phyloP scores from a whole-genome alignment of 2,329 filamentous ascomycete genomes.

The Scorias spongiosa region DNA sequence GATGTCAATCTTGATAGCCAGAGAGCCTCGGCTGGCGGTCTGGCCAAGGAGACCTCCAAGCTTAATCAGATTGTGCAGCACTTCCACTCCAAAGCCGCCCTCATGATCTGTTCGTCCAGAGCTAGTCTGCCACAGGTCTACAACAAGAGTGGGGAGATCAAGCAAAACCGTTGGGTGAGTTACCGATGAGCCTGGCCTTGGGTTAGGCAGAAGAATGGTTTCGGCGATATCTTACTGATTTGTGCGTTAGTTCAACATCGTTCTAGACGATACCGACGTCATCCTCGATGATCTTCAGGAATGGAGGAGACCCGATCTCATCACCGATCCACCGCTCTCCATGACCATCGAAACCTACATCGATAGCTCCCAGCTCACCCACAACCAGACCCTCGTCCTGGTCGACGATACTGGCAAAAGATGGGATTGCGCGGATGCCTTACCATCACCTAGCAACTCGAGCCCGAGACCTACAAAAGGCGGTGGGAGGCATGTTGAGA shows the following conservation, averaged over 20 bases:
- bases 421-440: slow-evolving; percentile 78
- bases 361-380: slow-evolving; percentile 46
- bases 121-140: slow-evolving; percentile 49
- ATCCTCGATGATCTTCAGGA: slow-evolving; percentile 65
- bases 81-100: slow-evolving; percentile 75
- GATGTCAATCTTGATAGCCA: slow-evolving; percentile 27
- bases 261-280: slow-evolving; percentile 81
- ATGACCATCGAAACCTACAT: slow-evolving; percentile 84
- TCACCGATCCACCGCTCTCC: slow-evolving; percentile 62
- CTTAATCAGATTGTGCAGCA: slow-evolving; percentile 96
- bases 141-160: slow-evolving; percentile 44
- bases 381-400: slow-evolving; percentile 74
- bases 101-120: slow-evolving; percentile 69
- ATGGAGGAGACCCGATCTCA: slow-evolving; percentile 69
- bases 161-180: slow-evolving; percentile 77
- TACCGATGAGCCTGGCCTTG: slow-evolving; percentile 5
- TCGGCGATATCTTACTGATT: background rate
- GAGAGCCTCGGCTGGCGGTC: slow-evolving; percentile 24
- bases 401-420: slow-evolving; percentile 79
- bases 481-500: slow-evolving; percentile 41
- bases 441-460: slow-evolving; percentile 46
- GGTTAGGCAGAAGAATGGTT: too few species aligned
- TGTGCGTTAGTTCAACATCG: slow-evolving; percentile 66
- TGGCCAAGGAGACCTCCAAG: slow-evolving; percentile 54
- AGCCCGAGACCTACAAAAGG: slow-evolving; percentile 24